phyloP scores from a whole-genome alignment of 306 rosid species.

The Prunus davidiana region DNA sequence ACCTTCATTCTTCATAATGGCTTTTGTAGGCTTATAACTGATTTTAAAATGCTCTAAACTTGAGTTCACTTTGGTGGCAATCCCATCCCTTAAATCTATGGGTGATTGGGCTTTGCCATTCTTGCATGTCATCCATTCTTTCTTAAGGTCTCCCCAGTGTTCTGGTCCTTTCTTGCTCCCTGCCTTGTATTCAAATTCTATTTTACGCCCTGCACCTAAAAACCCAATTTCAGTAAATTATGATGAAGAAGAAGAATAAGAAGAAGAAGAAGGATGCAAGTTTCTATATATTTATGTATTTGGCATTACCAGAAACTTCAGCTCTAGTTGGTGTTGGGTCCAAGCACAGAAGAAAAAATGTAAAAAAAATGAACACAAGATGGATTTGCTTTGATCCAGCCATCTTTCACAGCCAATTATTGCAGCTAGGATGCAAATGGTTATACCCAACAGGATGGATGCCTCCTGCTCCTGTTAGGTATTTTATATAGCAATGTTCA shows the following conservation, averaged over 20 bases:
- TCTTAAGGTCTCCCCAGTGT: slow-evolving; percentile 31
- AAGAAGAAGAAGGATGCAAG: too few species aligned
- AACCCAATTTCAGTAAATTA: background rate
- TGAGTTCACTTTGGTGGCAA: background rate
- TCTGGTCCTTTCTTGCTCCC: slow-evolving; percentile 22
- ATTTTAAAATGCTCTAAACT: background rate
- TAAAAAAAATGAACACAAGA: background rate
- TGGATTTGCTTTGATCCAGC: background rate
- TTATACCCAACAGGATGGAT: background rate
- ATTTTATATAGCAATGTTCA: too few species aligned
- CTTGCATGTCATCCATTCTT: slow-evolving; percentile 28
- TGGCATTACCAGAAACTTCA: background rate
- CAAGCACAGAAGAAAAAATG: background rate
- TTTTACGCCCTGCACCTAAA: background rate
- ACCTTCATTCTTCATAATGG: slow-evolving; percentile 21
- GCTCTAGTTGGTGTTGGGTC: slow-evolving; percentile 5
- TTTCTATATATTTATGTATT: background rate
- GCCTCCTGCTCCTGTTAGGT: too few species aligned
- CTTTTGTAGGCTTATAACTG: slow-evolving; percentile 18
- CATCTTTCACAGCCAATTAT: background rate
- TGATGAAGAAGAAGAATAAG: too few species aligned
- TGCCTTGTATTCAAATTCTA: slow-evolving; percentile 13
- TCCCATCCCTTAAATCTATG: background rate
- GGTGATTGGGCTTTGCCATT: slow-evolving; percentile 23
- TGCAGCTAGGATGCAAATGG: background rate